These are phyloP conservation scores for Colletotrichum karsti DNA, from an alignment of 2,329 filamentous ascomycete species.

Conservation along the genomic window DNA sequence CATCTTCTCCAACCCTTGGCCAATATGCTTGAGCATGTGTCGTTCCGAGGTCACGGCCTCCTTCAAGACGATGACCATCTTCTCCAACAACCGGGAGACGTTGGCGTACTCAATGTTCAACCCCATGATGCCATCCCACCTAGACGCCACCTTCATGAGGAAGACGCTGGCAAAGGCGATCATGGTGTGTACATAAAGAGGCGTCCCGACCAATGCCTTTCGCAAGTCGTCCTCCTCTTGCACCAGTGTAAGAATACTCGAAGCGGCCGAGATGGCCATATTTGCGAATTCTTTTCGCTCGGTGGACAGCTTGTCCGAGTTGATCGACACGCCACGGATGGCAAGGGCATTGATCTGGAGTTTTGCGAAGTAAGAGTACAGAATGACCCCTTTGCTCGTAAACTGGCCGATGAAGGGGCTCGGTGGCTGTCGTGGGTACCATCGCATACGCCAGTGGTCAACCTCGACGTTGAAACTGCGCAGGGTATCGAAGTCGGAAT, in stretches of 20 bases:
- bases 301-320: not conserved
- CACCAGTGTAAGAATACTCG: constrained; percentile 46
- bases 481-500: constrained; percentile 45
- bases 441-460: constrained; percentile 46
- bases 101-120: constrained; percentile 42
- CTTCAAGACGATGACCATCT: constrained; percentile 41
- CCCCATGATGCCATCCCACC: constrained; percentile 41
- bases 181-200: constrained; percentile 46
- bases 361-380: constrained; percentile 36
- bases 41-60: constrained; percentile 40
- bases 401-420: constrained; percentile 39
- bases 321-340: not conserved
- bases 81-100: constrained; percentile 39
- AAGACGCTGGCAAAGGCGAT: constrained; percentile 45
- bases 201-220: constrained; percentile 41
- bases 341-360: constrained; percentile 43
- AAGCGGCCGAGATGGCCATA: constrained; percentile 38
- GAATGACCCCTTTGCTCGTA: constrained; percentile 49
- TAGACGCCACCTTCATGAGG: constrained; percentile 43
- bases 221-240: constrained; percentile 43
- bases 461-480: constrained; percentile 50
- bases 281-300: constrained; percentile 30
- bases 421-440: constrained; percentile 27
- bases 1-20: constrained; percentile 44
- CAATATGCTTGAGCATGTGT: constrained; percentile 47